These are phyloP conservation scores for Phytophthora macrochlamydospora DNA, from an alignment of 352 stramenopile genomes.

Conservation along the genomic window DNA sequence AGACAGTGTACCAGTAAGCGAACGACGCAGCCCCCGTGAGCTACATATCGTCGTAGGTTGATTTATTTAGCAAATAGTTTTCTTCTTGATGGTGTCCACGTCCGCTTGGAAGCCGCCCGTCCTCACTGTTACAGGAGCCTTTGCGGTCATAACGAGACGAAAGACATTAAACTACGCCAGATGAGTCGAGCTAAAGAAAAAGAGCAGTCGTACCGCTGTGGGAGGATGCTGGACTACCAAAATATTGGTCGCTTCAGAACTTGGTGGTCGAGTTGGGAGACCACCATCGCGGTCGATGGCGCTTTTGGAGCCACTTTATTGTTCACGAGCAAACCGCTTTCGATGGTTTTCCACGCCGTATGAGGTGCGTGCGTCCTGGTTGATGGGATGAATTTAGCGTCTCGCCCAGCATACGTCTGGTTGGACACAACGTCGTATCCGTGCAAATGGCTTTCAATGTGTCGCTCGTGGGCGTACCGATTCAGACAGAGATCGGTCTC, in stretches of 20 bases:
- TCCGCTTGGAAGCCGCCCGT: constrained; percentile 26
- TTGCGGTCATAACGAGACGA: too few species aligned
- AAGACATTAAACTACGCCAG: background rate
- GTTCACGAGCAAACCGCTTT: constrained; percentile 38
- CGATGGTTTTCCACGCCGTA: constrained; percentile 52
- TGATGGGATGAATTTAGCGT: constrained; percentile 49
- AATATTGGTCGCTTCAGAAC: constrained; percentile 32
- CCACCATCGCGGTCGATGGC: background rate
- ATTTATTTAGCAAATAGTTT: constrained; percentile 16
- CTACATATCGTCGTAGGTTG: constrained; percentile 26
- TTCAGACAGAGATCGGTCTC: constrained; percentile 63
- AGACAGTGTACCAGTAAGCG: constrained; percentile 8
- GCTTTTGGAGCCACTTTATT: constrained; percentile 35
- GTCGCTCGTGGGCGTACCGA: constrained; percentile 63
- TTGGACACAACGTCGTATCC: constrained; percentile 75
- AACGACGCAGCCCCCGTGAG: constrained; percentile 18
- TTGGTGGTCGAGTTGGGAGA: background rate
- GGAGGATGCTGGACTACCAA: constrained; percentile 28
- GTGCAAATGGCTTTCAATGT: constrained; percentile 57
- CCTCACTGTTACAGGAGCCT: constrained; percentile 4
- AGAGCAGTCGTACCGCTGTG: background rate
- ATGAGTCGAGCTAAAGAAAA: constrained; percentile 4
- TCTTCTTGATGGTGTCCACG: background rate
- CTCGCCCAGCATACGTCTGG: constrained; percentile 51
- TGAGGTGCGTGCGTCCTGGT: constrained; percentile 52